phyloP scores from a whole-genome alignment of 1,284 basidiomycete genomes.

The Tilletia setariae region DNA sequence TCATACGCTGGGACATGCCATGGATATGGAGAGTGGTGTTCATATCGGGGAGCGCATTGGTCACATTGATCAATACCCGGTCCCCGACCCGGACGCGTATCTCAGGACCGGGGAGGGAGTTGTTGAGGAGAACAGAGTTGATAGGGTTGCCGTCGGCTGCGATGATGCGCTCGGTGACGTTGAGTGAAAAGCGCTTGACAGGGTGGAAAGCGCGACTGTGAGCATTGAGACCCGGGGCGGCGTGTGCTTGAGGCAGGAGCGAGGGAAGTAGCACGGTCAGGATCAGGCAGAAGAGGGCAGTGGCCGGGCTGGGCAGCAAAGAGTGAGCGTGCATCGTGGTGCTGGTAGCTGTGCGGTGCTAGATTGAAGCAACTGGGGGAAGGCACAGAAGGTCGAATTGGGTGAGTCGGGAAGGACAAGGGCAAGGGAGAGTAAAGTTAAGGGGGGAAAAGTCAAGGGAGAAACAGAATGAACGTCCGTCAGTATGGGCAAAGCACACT shows the following conservation, averaged over 20 bases:
- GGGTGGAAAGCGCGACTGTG: not conserved
- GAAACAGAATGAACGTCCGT: no score
- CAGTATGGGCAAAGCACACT: no score
- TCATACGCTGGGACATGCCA: slow-evolving; percentile 32
- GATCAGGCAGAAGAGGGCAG: not conserved
- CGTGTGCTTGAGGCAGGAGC: not conserved
- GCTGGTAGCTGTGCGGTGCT: no score
- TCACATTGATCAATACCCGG: slow-evolving; percentile 24
- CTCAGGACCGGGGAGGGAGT: slow-evolving; percentile 3
- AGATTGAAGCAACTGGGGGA: no score
- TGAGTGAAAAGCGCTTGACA: slow-evolving; percentile 12
- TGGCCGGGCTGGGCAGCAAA: no score
- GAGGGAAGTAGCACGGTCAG: not conserved
- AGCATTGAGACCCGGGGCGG: no score
- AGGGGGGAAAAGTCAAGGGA: no score
- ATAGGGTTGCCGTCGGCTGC: slow-evolving; percentile 4
- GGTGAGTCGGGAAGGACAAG: no score
- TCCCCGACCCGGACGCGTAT: not conserved
- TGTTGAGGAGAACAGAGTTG: not conserved
- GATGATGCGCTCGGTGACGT: not conserved
- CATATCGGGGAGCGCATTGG: slow-evolving; percentile 27
- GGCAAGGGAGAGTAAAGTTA: no score
- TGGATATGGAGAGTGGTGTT: slow-evolving; percentile 43
- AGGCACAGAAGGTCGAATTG: no score
- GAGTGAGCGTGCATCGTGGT: no score